Evolutionary conservation across 805 yeast genomes (phyloP), one percentile per base, ranked within the genome.

Genomic region (Candida morakotiae): DNA sequence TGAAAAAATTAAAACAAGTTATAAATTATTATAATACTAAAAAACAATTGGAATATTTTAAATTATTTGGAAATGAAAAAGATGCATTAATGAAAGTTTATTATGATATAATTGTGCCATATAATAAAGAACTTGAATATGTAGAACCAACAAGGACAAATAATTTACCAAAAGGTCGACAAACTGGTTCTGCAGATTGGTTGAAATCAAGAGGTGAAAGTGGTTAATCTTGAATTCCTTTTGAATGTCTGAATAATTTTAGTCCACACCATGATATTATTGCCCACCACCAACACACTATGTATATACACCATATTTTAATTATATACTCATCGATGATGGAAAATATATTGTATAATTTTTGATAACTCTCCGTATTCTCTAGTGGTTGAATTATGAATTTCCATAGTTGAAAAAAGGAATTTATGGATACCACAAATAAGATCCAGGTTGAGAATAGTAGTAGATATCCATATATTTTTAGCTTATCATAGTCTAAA

Each of bases 151-250:
- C 38, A 9, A 31, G 50, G 2, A 29, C 52, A 45, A 27, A 71
- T 24, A 41, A 41, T 1, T 49, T 56, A 28, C 42, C 54, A 2
- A 52, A 55, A 19, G 83, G 88, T 0, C 60, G 97, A 40, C 83
- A 85, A 53, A 81, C 88, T 34, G 97, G 97, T 0, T 67, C 76
- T 4, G 71, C 67, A 0, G 83, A 70, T 31, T 89, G 97, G 98
- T 83, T 83, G 1, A 53, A 62, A n/a, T 43, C 68, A 0, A 67
- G 97, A 48, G 95, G 96, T 1, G 98, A 89, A 55, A 77, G 64
- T 38, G 95, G 94, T 13, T 21, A 27, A 31, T 15, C 14, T 33
- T 55, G 60, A 11, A 76, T 72, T 6, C 87, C 87, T 47, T 79
- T 82, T 16, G 93, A 82, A 52, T 86, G 93, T 39, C 87, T 67